Evolutionary conservation across 2,329 filamentous ascomycete genomes (phyloP), one percentile per base, ranked within the genome.

Genomic region (Fusarium sp.): DNA sequence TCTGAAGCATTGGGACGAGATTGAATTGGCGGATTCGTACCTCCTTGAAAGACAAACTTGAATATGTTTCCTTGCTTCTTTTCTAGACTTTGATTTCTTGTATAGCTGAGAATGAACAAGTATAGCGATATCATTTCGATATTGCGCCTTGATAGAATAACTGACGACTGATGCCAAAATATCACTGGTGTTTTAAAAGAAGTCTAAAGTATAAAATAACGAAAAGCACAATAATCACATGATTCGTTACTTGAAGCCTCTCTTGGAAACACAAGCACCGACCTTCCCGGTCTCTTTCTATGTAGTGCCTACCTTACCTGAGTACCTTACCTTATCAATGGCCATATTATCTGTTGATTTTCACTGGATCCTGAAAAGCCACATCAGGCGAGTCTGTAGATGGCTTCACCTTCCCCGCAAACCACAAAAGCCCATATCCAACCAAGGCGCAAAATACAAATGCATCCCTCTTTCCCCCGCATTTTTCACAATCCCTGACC

Each of bases 371-470:
- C 25, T 12, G 18, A 28, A 38, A 35, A 47, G 54, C 38, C 38
- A 28, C 30, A n/a, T 58, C 40, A 52, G 46, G 18, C 19, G 37
- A 25, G 6, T 8, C 15, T 56, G 23, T 56, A 12, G 40, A 73
- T 70, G 37, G 38, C 65, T 37, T 71, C 66, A 67, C 28, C 33
- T 54, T 52, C 46, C 56, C 52, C 60, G 43, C 53, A 54, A 44
- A 46, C 38, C 5, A 43, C 25, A 11, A 23, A 58, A 44, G 54
- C 35, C 23, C 30, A 44, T 44, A 57, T 47, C 10, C 38, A 37
- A 49, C 30, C 13, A 40, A 52, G 5, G 38, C 42, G 35, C 13
- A 25, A 30, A 60, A 23, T 11, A 12, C 13, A 13, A 13, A 16
- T 25, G 16, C 0, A 47, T 35, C 23, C 6, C 19, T 23, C 11